A percentile compares a stretch with the other conserved stretches of the same genome.
These are phyloP conservation scores for Candida endomychidarum DNA, from an alignment of 805 yeast species.

Conservation along the genomic window DNA sequence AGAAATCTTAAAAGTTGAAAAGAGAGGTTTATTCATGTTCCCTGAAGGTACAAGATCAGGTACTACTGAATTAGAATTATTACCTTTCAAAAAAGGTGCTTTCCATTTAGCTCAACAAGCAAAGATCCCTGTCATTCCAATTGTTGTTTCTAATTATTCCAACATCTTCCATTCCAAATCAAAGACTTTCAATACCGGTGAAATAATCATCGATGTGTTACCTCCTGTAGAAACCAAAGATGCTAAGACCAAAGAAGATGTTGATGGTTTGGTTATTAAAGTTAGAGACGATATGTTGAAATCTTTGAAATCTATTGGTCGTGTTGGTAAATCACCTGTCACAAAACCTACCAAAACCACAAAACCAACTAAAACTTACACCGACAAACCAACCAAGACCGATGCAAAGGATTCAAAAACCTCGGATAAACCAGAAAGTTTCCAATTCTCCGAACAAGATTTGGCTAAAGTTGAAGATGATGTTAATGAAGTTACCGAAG, in stretches of 20 bases:
- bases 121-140: conserved; percentile 83
- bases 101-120: conserved; percentile 96
- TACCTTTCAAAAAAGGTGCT: conserved; percentile 96
- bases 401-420: background rate
- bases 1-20: conserved; percentile 53
- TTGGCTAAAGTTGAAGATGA: background rate
- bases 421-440: too few species aligned
- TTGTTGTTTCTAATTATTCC: conserved; percentile 84
- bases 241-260: conserved; percentile 64
- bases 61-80: conserved; percentile 59
- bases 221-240: conserved; percentile 77
- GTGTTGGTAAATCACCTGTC: conserved; percentile 18
- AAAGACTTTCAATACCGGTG: conserved; percentile 73
- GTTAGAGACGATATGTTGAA: conserved; percentile 58
- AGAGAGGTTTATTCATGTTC: conserved; percentile 82
- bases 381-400: background rate
- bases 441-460: background rate
- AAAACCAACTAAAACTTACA: background rate
- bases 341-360: conserved; percentile 10
- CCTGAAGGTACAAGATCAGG: conserved; percentile 98
- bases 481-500: conserved; percentile 9
- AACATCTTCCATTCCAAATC: conserved; percentile 60
- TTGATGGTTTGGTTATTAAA: conserved; percentile 56
- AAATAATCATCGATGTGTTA: conserved; percentile 72
- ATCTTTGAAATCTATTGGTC: conserved; percentile 43